Base-by-base conservation (phyloP, 768 basidiomycete genomes). In the Amanita molliuscula region DNA sequence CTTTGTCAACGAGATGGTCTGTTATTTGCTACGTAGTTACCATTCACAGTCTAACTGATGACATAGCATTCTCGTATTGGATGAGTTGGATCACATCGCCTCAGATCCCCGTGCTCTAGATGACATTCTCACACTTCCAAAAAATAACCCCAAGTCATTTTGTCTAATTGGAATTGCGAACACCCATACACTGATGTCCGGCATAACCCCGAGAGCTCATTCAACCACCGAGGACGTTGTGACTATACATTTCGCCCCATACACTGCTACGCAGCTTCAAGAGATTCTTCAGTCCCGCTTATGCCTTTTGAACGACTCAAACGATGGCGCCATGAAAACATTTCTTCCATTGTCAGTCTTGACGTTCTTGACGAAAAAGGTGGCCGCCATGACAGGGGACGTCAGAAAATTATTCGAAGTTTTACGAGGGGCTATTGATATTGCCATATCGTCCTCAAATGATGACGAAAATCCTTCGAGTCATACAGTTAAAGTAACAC, bases 141-240 rank as follows among this genome's bases (percentile, higher is more conserved):
- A 76, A 45, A 63, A 72, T 3, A 67, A 78, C 45, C 61, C 75
- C 1, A 63, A 74, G 8, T 67, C 65, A 33, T 62, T 92, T 50
- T 79, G 88, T 43, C 62, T 91, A 35, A 81, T 93, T 56, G 88
- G 85, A 33, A 91, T 94, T 60, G 88, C 90, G 35, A 94, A 94
- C 58, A 88, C 86, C 2, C 90, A 92, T 58, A 90, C 88, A 4
- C 77, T 94, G 21, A 82, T 84, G 1, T 74, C 81, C 2, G 72
- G 80, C 0, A 68, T 69, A 10, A 61, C 67, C 7, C 61, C 70
- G 0, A 63, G 58, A 10, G 60, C 65, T 7, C 60, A 65, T 20
- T 48, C 61, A 53, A 71, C 58, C 52, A 61, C 74, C 50, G 65
- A 61, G 43, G 58, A 68, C 43, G 76, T 84, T 20, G 65, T 69